phyloP scores from a whole-genome alignment of 306 rosid genomes.

The Hippophae tibetana region DNA sequence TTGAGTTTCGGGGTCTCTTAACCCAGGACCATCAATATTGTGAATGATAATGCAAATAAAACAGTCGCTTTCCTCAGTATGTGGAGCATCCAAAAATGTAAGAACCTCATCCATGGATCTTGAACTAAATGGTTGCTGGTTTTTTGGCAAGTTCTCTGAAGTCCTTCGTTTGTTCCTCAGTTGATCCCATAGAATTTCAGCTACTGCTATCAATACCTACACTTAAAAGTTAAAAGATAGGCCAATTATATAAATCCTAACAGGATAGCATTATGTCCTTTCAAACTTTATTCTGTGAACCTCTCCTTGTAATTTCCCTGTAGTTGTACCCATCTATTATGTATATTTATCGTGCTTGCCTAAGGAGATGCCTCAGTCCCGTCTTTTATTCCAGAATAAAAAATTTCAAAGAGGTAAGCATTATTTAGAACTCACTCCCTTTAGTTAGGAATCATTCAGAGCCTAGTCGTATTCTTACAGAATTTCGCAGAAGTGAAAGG shows the following conservation, averaged over 20 bases:
- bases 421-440: too few relatives aligned
- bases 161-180: constrained; percentile 39
- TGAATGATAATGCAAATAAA: constrained; percentile 59
- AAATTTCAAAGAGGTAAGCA: too few relatives aligned
- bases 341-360: too few relatives aligned
- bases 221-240: constrained; percentile 8
- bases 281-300: background rate
- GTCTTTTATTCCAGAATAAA: too few relatives aligned
- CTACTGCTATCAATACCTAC: constrained; percentile 62
- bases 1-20: constrained; percentile 77
- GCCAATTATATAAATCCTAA: background rate
- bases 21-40: constrained; percentile 89
- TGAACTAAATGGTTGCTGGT: constrained; percentile 47
- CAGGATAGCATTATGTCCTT: background rate
- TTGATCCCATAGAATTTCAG: constrained; percentile 65
- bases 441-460: too few relatives aligned
- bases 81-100: constrained; percentile 51
- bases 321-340: background rate
- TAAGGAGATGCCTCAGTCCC: too few relatives aligned
- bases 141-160: constrained; percentile 33
- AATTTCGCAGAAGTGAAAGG: background rate
- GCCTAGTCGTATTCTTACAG: too few relatives aligned
- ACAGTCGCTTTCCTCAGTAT: constrained; percentile 35
- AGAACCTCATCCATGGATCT: constrained; percentile 76
- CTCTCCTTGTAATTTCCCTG: background rate